A percentile compares a stretch with the other conserved stretches of the same genome.
phyloP scores from a whole-genome alignment of 2,329 filamentous ascomycete genomes.

The Xylariaceae sp. region DNA sequence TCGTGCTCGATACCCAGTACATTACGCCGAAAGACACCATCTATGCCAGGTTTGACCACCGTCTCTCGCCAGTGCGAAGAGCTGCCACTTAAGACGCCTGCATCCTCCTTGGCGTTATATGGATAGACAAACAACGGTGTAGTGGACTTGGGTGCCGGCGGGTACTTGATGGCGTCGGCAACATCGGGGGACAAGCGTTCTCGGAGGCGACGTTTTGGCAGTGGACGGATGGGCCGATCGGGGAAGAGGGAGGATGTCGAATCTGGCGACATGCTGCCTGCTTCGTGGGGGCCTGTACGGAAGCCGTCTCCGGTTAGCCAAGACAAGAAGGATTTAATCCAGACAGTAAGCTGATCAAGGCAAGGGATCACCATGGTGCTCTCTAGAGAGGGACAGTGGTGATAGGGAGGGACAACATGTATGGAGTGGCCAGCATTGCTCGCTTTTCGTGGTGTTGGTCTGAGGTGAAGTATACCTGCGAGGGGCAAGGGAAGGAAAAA shows the following conservation, averaged over 20 bases:
- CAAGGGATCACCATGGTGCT: no score
- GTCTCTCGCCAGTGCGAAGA: constrained; percentile 25
- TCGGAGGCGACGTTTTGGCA: constrained; percentile 84
- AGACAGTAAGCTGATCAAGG: constrained; percentile 2
- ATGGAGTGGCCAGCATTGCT: no score
- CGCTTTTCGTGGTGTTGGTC: no score
- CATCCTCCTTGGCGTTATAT: constrained; percentile 50
- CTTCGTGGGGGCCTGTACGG: constrained; percentile 37
- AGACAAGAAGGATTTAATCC: neutral
- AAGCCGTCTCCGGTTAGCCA: constrained; percentile 1
- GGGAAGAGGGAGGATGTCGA: constrained; percentile 77
- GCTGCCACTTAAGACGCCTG: constrained; percentile 29
- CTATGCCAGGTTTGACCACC: constrained; percentile 28
- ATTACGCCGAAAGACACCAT: constrained; percentile 30
- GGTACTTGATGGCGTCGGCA: constrained; percentile 77
- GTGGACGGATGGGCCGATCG: constrained; percentile 85
- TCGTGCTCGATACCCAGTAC: constrained; percentile 19
- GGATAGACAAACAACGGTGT: constrained; percentile 75
- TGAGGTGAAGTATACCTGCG: neutral
- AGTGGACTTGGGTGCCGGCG: constrained; percentile 66
- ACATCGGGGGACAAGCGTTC: constrained; percentile 83
- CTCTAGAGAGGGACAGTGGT: no score
- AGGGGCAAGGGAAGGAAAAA: constrained; percentile 1
- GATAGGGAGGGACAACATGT: no score
- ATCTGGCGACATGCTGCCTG: constrained; percentile 61